Percentiles rank a stretch among this genome's conserved stretches.
Evolutionary conservation across 169 alveolate species (phyloP).

Genomic region (Cryptosporidium sp.): DNA sequence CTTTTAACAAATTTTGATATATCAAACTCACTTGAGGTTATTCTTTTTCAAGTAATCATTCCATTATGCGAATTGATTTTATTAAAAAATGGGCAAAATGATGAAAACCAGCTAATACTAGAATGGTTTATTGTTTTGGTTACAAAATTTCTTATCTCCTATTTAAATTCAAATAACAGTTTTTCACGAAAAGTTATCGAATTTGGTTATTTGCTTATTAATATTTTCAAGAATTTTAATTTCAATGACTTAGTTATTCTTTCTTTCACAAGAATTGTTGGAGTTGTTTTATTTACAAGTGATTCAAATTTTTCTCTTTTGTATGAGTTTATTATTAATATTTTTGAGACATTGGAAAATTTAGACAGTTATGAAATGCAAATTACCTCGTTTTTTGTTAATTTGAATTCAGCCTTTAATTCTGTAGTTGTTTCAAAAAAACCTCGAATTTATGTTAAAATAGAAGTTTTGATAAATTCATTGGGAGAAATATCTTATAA

Average conservation of each 20-base stretch:
- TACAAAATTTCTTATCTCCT: conserved; percentile 28
- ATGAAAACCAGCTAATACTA: conserved; percentile 5
- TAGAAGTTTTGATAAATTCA: conserved; percentile 7
- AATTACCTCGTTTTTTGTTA: conserved; percentile 15
- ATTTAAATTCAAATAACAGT: conserved; percentile 32
- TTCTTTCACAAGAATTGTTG: conserved; percentile 44
- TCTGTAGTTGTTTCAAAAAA: neutral
- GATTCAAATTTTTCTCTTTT: conserved; percentile 29
- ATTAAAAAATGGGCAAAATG: neutral
- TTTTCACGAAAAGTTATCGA: conserved; percentile 19
- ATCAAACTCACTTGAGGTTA: conserved; percentile 26
- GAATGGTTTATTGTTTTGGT: conserved; percentile 41
- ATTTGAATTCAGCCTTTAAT: conserved; percentile 23
- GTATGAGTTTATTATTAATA: conserved; percentile 1
- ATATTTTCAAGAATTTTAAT: neutral
- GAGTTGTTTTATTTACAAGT: conserved; percentile 16
- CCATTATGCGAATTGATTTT: conserved; percentile 30
- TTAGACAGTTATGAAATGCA: conserved; percentile 29
- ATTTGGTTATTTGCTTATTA: conserved; percentile 34
- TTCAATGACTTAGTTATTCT: conserved; percentile 7
- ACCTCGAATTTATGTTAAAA: conserved; percentile 4
- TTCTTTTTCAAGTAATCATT: conserved; percentile 25
- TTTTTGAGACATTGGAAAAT: conserved; percentile 13
- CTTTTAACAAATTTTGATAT: conserved; percentile 36
- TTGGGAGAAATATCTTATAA: conserved; percentile 33